Conservation (phyloP, 192 early-diverging fungal species). For the Coemansia sp. region DNA sequence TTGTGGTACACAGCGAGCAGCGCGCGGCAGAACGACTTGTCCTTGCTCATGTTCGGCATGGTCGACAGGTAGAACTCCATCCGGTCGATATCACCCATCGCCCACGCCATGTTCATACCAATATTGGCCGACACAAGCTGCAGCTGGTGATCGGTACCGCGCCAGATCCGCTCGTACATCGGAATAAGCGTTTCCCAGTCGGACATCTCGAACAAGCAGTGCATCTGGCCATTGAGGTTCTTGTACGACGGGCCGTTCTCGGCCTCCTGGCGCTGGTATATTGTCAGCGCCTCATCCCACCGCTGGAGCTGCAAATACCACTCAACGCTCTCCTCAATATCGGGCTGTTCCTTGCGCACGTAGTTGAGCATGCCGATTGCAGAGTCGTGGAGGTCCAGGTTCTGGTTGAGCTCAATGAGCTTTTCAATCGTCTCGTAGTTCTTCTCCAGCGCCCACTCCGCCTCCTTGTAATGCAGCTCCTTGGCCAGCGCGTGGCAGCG, state of each 20-base stretch:
- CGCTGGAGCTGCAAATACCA: conserved; percentile 94
- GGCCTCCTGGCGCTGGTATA: conserved; percentile 75
- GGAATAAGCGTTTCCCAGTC: conserved; percentile 87
- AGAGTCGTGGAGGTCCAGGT: conserved; percentile 94
- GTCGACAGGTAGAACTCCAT: conserved; percentile 90
- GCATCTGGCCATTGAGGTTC: conserved; percentile 82
- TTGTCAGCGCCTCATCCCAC: conserved; percentile 91
- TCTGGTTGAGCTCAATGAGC: conserved; percentile 92
- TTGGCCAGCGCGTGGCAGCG: conserved; percentile 96
- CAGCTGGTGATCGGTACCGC: conserved; percentile 60
- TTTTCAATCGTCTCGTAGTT: conserved; percentile 84
- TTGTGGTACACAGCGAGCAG: conserved; percentile 84
- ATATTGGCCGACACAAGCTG: conserved; percentile 78
- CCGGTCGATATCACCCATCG: conserved; percentile 82
- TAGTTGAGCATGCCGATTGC: conserved; percentile 92
- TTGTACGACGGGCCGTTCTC: conserved; percentile 31
- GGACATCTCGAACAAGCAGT: conserved; percentile 88
- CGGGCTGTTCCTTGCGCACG: conserved; percentile 74
- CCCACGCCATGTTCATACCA: conserved; percentile 95
- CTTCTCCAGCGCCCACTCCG: conserved; percentile 85
- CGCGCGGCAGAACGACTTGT: conserved; percentile 83
- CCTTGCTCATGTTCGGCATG: conserved; percentile 70
- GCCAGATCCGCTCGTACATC: conserved; percentile 80
- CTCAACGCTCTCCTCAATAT: conserved; percentile 83
- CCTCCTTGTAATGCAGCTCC: conserved; percentile 98